Evolutionary conservation across 2,329 filamentous ascomycete genomes (phyloP).

Genomic region (Truncatella angustata): DNA sequence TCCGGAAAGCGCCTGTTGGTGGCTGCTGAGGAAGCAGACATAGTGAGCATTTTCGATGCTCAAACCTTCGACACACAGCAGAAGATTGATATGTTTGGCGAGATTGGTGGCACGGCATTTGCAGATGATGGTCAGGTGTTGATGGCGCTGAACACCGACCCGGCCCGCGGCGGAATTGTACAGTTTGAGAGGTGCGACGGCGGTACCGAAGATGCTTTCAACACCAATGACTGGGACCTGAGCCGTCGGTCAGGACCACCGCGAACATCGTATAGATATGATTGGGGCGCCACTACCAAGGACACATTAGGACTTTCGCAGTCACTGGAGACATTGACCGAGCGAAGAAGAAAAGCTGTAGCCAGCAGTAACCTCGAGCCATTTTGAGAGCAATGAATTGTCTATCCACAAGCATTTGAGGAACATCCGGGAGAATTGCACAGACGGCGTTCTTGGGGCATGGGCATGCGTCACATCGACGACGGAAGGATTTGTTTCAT

Average conservation of each 20-base stretch:
- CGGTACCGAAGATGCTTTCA: constrained; percentile 31
- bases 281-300: constrained; percentile 25
- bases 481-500: not conserved
- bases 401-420: not conserved
- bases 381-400: constrained; percentile 13
- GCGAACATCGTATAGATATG: constrained; percentile 19
- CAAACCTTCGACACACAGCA: constrained; percentile 64
- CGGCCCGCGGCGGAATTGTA: constrained; percentile 63
- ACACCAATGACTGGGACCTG: constrained; percentile 15
- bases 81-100: constrained; percentile 71
- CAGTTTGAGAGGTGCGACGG: constrained; percentile 53
- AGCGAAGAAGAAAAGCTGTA: constrained; percentile 25
- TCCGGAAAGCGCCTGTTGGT: constrained; percentile 66
- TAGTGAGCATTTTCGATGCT: constrained; percentile 68
- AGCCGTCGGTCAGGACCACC: constrained; percentile 9
- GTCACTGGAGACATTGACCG: constrained; percentile 23
- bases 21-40: constrained; percentile 74
- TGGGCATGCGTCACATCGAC: not conserved
- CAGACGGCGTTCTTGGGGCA: not conserved
- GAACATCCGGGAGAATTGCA: no score
- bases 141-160: constrained; percentile 67
- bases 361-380: constrained; percentile 17
- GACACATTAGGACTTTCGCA: constrained; percentile 18
- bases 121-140: constrained; percentile 66
- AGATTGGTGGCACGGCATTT: constrained; percentile 68